Evolutionary conservation across 2,329 filamentous ascomycete species (phyloP), one percentile per base, ranked within the genome.

Genomic region (Diatrype stigma): DNA sequence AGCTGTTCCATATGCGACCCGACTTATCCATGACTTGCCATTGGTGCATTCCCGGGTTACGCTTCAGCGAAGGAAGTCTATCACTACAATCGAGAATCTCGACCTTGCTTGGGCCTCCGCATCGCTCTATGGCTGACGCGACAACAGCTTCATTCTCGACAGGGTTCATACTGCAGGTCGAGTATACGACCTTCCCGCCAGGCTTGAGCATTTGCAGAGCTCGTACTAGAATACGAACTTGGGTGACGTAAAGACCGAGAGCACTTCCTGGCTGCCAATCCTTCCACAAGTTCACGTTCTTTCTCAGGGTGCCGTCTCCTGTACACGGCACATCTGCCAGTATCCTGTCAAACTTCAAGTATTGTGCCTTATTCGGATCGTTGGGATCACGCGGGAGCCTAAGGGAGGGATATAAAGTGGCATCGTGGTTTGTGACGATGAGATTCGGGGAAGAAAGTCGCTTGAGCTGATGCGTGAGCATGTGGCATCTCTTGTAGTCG

Each of bases 121-220:
- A 97, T 51, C 92, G 82, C 61, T 91, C 87, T 60, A 99, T 92
- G 11, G 94, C 94, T 23, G 87, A 86, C 1, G 89, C 85, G 53
- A 99, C 77, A 16, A 97, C 91, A 6, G 94, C 87, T 72, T 99
- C 94, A 64, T 99, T 96, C 75, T 99, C 94, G 26, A 97, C 84
- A 0, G 94, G 94, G 72, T 99, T 99, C 89, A 99, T 90, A 70
- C 91, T 96, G 79, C 94, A 99, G 19, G 94, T 99, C 3, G 93
- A 97, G 74, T 97, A 99, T 48, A 99, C 93, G 26, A 97, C 89
- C 56, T 92, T 84, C 47, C 94, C 94, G 38, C 94, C 93, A 50
- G 90, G 87, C 76, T 96, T 97, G 59, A 99, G 82, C 85, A 99
- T 90, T 73, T 97, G 93, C 47, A 99, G 78, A 30, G 94, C 90